These are phyloP conservation scores for Sclerotinia minor DNA, from an alignment of 2,329 filamentous ascomycete genomes.

Conservation along the genomic window DNA sequence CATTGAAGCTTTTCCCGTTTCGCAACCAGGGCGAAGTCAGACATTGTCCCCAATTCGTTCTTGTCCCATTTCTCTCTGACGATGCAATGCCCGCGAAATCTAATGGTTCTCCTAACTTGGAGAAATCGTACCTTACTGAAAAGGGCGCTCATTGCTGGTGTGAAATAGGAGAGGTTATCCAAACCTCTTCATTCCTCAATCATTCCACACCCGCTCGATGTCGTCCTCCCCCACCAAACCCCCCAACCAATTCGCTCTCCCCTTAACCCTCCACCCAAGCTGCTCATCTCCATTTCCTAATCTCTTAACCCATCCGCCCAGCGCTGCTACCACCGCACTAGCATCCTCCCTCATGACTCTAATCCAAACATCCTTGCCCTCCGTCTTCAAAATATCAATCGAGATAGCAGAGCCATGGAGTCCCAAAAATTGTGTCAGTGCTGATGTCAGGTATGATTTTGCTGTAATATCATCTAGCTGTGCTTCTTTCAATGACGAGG, in stretches of 20 bases:
- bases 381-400: constrained; percentile 67
- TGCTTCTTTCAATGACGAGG: constrained; percentile 34
- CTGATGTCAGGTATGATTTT: constrained; percentile 61
- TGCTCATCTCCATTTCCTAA: constrained; percentile 45
- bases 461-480: constrained; percentile 62
- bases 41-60: background rate
- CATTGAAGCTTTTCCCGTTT: background rate
- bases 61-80: background rate
- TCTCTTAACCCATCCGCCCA: constrained; percentile 59
- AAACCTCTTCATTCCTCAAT: background rate
- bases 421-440: constrained; percentile 69
- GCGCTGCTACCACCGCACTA: constrained; percentile 59
- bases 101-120: background rate
- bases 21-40: background rate
- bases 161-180: background rate
- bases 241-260: constrained; percentile 65
- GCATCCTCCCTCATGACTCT: constrained; percentile 63
- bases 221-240: constrained; percentile 51
- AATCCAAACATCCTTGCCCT: constrained; percentile 60
- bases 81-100: background rate
- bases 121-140: background rate
- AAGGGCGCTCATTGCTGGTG: background rate
- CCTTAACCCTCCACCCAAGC: constrained; percentile 52
- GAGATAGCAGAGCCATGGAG: constrained; percentile 65
- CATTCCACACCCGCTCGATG: constrained; percentile 33